Base-by-base conservation (phyloP, 1,139 yeast species). In the Citeromyces hawaiiensis region DNA sequence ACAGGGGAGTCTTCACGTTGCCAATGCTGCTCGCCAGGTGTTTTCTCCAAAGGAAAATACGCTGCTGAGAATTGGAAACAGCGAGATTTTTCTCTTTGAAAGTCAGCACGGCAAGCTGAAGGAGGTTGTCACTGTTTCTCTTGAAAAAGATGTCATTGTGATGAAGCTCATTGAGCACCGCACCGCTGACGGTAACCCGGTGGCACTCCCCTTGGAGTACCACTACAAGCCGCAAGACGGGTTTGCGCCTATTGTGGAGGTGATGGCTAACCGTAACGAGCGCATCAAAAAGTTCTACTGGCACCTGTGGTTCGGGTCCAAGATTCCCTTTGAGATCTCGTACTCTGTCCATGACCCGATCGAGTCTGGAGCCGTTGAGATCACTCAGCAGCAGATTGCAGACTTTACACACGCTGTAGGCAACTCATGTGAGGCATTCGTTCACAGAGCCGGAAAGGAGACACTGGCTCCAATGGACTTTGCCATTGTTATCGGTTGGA, bases 391-490 rank as follows among this genome's bases (percentile, higher is more conserved):
- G 61, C 86, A 77, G 47, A 83, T 91, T 57, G 73, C 88, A 48
- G 96, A 88, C 60, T 86, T 91, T 60, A 88, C 96, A 35, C 96
- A 88, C 54, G 96, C 97, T 45, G 85, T 91, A 59, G 96, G 96
- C 54, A 91, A 91, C 74, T 83, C 83, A 51, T 87, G 96, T 62
- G 97, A 88, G 64, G 96, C 94, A 43, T 91, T 87, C 53, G 96
- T 88, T 47, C 72, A 80, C 46, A 79, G 95, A 68, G 76, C 85
- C 40, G 94, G 94, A 50, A 82, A 83, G 63, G 72, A 70, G 39
- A 78, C 87, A 44, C 71, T 77, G 53, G 98, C 98, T 40, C 99
- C 99, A 55, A 91, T 91, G 97, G 99, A 91, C 68, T 93, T 88
- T 57, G 97, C 98, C 40, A 91, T 91, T 61, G 97, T 93, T 44